Base-by-base conservation (phyloP, 768 basidiomycete genomes). In the Antrodiella citrinella region DNA sequence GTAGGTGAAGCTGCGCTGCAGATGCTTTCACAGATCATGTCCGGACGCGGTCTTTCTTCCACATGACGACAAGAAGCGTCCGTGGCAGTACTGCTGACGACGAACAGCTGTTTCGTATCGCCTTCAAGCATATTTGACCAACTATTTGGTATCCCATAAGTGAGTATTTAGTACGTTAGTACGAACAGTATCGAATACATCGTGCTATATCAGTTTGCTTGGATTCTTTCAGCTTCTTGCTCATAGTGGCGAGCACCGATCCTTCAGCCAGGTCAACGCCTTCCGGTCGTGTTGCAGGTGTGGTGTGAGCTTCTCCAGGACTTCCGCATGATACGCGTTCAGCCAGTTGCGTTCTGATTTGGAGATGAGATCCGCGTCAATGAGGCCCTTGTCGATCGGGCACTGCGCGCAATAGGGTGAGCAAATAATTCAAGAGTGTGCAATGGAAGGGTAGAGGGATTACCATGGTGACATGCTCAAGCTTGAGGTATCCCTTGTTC, bases 381-480 rank as follows among this genome's bases (percentile, higher is more conserved):
- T 67, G 40, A 98, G 76, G 52, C 81, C 91, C 54, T 82, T 88
- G 55, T 94, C 87, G 15, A 97, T 91, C 0, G 95, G 95, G 55
- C 81, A 90, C 86, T 74, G 49, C 43, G 54, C 24, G n/a, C 44
- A 40, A 20, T 41, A 18, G 47, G 7, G 50, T 48, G 39, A 59
- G 47, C n/a, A 19, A 45, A 25, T 4, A 26, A 22, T 12, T 26
- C 12, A 53, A 35, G 10, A n/a, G 11, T 30, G 10, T 10, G 10
- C 10, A 35, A 25, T 7, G 20, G 26, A 49, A 23, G 40, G 20
- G 49, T 5, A 39, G 35, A 22, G 47, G n/a, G 40, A 18, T 2
- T 44, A 93, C 94, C 78, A 95, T 79, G 0, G 94, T 97, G 50
- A 98, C 73, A 49, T 77, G 72, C 66, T 97, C 95, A 54, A 95